These are phyloP conservation scores for Curvularia eragrostidis DNA, from an alignment of 2,329 filamentous ascomycete genomes.

Conservation along the genomic window DNA sequence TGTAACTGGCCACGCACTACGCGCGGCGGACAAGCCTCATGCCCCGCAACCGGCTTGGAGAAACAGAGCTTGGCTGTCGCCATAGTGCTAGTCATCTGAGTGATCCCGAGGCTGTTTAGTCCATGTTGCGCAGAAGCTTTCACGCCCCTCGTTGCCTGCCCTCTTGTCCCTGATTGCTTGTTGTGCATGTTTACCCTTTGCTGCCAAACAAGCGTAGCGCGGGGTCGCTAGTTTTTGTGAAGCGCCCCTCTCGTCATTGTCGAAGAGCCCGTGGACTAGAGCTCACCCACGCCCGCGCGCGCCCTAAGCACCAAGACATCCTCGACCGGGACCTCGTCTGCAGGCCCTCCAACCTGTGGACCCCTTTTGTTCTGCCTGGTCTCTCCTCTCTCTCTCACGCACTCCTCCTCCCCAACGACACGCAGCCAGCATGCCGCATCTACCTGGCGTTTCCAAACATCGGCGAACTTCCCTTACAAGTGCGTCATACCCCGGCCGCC, in stretches of 20 bases:
- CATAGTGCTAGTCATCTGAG: slow-evolving; percentile 14
- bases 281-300: slow-evolving; percentile 24
- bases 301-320: slow-evolving; percentile 27
- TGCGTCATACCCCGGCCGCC: slow-evolving; percentile 30
- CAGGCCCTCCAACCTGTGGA: slow-evolving; percentile 7
- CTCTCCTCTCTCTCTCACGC: not conserved
- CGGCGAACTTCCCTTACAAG: slow-evolving; percentile 38
- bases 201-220: slow-evolving; percentile 17
- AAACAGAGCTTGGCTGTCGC: slow-evolving; percentile 11
- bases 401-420: not conserved
- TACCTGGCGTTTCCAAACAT: slow-evolving; percentile 33
- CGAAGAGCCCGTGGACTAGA: slow-evolving; percentile 19
- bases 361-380: not conserved
- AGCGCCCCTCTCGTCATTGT: slow-evolving; percentile 33
- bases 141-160: not conserved
- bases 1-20: slow-evolving; percentile 13
- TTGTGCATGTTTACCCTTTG: slow-evolving; percentile 16
- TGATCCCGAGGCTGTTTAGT: slow-evolving; percentile 7
- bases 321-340: slow-evolving; percentile 17
- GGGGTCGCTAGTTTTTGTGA: slow-evolving; percentile 34
- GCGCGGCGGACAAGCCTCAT: slow-evolving; percentile 12
- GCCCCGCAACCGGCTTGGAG: slow-evolving; percentile 16
- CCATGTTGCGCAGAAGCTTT: slow-evolving; percentile 1
- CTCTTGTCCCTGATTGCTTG: slow-evolving; percentile 1
- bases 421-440: slow-evolving; percentile 47